Conservation (phyloP, 106 monocot species). For the Phalaenopsis aphrodite region DNA sequence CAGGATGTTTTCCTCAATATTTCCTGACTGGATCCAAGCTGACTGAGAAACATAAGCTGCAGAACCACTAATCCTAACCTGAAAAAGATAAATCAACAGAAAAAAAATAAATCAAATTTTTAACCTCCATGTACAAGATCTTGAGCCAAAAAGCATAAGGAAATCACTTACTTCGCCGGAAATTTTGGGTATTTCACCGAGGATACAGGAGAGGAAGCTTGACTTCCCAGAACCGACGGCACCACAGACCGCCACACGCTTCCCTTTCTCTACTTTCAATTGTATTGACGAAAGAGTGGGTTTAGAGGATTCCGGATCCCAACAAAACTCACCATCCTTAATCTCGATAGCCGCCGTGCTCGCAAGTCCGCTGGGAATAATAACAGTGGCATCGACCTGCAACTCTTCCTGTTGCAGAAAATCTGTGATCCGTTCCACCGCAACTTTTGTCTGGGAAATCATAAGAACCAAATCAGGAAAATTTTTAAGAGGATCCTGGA, state of each 20-base stretch:
- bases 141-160: background rate
- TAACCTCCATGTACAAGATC: background rate
- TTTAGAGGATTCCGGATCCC: slow-evolving; percentile 59
- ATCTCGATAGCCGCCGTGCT: slow-evolving; percentile 62
- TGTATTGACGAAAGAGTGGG: slow-evolving; percentile 60
- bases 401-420: slow-evolving; percentile 76
- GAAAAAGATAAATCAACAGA: background rate
- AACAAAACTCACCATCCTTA: slow-evolving; percentile 73
- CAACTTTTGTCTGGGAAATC: slow-evolving; percentile 94
- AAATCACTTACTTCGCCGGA: slow-evolving; percentile 76
- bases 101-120: background rate
- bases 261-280: slow-evolving; percentile 61
- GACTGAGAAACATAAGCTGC: slow-evolving; percentile 91
- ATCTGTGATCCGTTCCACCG: slow-evolving; percentile 69
- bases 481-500: slow-evolving; percentile 92
- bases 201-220: slow-evolving; percentile 81
- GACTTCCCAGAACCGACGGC: slow-evolving; percentile 93
- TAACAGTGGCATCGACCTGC: slow-evolving; percentile 58
- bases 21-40: slow-evolving; percentile 98
- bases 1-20: slow-evolving; percentile 85
- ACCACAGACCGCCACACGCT: slow-evolving; percentile 84
- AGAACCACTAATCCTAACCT: slow-evolving; percentile 82
- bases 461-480: slow-evolving; percentile 88
- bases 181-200: slow-evolving; percentile 94
- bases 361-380: slow-evolving; percentile 43